Evolutionary conservation across 78 protist genomes (phyloP).

Genomic region (Cavenderia fasciculata): DNA sequence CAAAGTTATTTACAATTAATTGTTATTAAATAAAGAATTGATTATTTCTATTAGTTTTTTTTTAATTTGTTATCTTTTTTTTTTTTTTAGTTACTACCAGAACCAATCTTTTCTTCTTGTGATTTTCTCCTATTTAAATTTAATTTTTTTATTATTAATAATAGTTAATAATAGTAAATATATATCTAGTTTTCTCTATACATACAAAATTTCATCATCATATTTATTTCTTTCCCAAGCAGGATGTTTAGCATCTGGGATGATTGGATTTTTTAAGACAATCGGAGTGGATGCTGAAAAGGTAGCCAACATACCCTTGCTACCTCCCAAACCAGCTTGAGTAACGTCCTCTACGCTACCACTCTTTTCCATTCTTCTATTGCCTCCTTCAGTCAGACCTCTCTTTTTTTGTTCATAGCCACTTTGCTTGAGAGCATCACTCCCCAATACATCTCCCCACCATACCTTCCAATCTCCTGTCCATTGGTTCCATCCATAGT

Average conservation of each 20-base stretch:
- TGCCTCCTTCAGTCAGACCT: neutral
- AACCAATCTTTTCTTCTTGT: no score
- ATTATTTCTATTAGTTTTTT: no score
- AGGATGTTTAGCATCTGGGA: conserved; percentile 56
- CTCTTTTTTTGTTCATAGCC: conserved; percentile 33
- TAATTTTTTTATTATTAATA: no score
- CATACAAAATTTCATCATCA: conserved; percentile 51
- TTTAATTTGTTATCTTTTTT: no score
- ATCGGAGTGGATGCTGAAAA: no score
- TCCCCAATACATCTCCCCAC: conserved; percentile 67
- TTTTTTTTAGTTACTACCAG: no score
- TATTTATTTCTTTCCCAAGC: conserved; percentile 46
- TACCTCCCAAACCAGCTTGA: neutral
- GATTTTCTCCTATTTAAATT: no score
- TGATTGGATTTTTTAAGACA: conserved; percentile 17
- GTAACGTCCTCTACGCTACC: neutral
- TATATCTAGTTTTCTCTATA: neutral
- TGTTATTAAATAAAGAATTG: no score
- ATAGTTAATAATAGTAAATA: no score
- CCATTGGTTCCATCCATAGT: conserved; percentile 48
- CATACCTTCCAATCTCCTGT: conserved; percentile 67
- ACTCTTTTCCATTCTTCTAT: conserved; percentile 13
- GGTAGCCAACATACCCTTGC: neutral
- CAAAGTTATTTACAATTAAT: no score
- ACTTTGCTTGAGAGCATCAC: conserved; percentile 18